Evolutionary conservation across 257 asterid species (phyloP), one percentile per base, ranked within the genome.

Genomic region (Petunia secreta): DNA sequence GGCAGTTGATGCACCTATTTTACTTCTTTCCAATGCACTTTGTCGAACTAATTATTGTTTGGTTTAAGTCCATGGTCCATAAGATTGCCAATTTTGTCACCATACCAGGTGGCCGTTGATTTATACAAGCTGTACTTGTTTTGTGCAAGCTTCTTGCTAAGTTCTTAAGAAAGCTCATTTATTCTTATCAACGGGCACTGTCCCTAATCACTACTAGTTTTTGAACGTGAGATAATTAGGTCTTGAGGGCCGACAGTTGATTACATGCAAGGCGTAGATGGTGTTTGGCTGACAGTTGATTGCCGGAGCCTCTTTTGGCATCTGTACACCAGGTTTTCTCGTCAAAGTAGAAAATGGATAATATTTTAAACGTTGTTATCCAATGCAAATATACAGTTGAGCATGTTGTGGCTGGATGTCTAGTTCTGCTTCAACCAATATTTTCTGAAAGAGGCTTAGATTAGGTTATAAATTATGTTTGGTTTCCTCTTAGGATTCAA

Each of bases 401-500:
- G 6, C 36, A 65, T 39, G 36, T 9, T 50, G 14, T 39, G 25
- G 10, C 50, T 65, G 50, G 34, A 39, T 3, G 36, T 65, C 36
- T 65, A 40, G 36, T 65, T 65, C 36, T 43, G 69, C 69, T 76
- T 57, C 68, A 57, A 36, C 16, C 25, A 55, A 43, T 46, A 37
- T 34, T 25, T 25, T 55, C 44, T 77, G 16, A 66, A 79, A 83
- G 62, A 78, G 77, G 63, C 46, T 66, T 57, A 46, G 77, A 57
- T 79, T 48, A 14, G 75, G 60, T 37, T 84, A 39, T 40, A 67
- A n/a, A 75, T 67, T 78, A 58, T 39, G 10, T 66, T 63, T 63
- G 14, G 39, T 75, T 59, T 39, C 44, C 41, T 80, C 82, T 57
- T 84, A 94, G 99, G 81, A 89, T 95, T 85, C 85, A 93, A 90